Conservation (phyloP, 768 basidiomycete genomes). For the Mycena filopes region DNA sequence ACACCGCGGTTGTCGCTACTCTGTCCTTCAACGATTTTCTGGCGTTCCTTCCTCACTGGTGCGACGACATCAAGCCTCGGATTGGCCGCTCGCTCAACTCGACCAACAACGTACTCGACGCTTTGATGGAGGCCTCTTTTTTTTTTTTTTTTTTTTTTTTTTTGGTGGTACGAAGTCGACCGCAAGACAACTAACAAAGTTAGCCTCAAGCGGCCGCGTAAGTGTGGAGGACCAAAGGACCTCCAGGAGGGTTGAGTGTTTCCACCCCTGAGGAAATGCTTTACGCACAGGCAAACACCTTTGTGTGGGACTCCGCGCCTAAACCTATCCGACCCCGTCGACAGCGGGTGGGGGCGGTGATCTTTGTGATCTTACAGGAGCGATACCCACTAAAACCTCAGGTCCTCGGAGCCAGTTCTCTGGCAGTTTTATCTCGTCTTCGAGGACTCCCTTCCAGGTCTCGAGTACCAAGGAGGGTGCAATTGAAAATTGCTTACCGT, state of each 20-base stretch:
- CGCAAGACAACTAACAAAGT: background rate
- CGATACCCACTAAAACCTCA: slow-evolving; percentile 13
- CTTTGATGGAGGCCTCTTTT: too few species aligned
- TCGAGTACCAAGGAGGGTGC: background rate
- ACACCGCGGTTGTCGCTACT: too few species aligned
- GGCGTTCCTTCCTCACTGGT: too few species aligned
- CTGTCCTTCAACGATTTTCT: too few species aligned
- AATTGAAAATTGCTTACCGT: background rate
- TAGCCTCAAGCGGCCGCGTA: background rate
- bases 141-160: slow-evolving; percentile 5
- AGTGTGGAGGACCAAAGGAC: background rate
- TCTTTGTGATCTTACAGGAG: background rate
- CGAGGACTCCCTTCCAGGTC: background rate
- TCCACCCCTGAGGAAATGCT: slow-evolving; percentile 13
- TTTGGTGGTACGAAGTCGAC: background rate
- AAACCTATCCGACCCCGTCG: background rate
- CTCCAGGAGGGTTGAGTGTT: background rate
- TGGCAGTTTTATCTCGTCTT: background rate
- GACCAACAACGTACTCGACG: too few species aligned
- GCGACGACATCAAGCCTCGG: too few species aligned
- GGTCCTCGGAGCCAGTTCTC: slow-evolving; percentile 3
- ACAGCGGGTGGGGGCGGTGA: slow-evolving; percentile 1
- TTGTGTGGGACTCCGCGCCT: background rate
- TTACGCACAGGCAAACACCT: background rate
- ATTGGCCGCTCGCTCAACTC: too few species aligned